These are phyloP conservation scores for Macrocybe gigantea DNA, from an alignment of 768 basidiomycete genomes.

Conservation along the genomic window DNA sequence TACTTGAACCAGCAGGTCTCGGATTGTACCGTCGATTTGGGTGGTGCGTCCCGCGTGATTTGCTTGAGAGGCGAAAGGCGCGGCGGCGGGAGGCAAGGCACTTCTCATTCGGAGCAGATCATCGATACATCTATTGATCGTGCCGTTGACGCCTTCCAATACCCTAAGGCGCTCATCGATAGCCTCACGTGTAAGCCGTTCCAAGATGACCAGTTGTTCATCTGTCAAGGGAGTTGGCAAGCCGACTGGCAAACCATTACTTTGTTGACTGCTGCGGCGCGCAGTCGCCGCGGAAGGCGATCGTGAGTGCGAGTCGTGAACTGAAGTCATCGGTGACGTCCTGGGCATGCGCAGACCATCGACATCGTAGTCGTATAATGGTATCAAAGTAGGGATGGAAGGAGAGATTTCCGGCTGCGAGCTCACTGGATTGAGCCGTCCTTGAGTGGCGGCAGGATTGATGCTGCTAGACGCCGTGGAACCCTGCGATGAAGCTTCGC, in stretches of 20 bases:
- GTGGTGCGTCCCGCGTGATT: constrained; percentile 8
- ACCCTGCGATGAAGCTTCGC: no score
- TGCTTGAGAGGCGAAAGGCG: constrained; percentile 8
- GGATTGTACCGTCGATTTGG: not conserved
- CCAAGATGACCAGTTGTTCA: constrained; percentile 60
- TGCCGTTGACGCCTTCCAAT: constrained; percentile 70
- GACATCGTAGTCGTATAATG: no score
- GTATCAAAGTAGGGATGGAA: no score
- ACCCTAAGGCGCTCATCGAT: constrained; percentile 81
- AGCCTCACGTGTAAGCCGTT: constrained; percentile 66
- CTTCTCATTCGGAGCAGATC: constrained; percentile 76
- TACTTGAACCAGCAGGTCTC: not conserved
- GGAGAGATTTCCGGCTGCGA: no score
- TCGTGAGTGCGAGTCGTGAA: no score
- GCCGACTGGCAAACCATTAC: constrained; percentile 1
- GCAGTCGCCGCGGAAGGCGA: no score
- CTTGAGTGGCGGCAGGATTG: no score
- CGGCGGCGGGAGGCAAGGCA: constrained; percentile 43
- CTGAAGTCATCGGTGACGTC: no score
- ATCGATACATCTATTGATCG: constrained; percentile 69
- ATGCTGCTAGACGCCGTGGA: no score
- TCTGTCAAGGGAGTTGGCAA: constrained; percentile 16
- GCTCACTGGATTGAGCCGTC: no score
- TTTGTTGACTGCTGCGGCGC: not conserved
- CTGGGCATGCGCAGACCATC: no score